phyloP scores from a whole-genome alignment of 2,329 filamentous ascomycete genomes.

The Penicillium griseofulvum region DNA sequence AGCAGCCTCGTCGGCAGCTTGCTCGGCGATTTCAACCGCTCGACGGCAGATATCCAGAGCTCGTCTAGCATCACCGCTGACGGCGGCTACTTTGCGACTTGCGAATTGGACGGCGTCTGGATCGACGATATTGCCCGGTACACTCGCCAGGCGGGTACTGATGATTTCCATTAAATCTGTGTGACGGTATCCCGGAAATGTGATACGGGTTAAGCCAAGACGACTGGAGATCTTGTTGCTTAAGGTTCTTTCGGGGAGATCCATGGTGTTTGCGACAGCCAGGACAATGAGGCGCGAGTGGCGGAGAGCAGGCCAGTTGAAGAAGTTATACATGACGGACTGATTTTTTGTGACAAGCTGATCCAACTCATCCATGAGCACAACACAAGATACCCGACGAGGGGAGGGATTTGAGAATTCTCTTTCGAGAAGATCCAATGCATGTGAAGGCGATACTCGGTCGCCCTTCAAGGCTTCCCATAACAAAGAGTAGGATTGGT shows the following conservation, averaged over 20 bases:
- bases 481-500: conserved; percentile 89
- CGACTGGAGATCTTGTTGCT: conserved; percentile 98
- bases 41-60: conserved; percentile 93
- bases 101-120: conserved; percentile 94
- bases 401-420: conserved; percentile 93
- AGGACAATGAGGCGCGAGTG: conserved; percentile 93
- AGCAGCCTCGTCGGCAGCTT: conserved; percentile 53
- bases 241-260: conserved; percentile 88
- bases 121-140: conserved; percentile 86
- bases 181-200: conserved; percentile 95
- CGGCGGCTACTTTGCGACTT: conserved; percentile 91
- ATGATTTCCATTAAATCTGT: conserved; percentile 98
- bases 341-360: conserved; percentile 98
- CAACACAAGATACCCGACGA: conserved; percentile 87
- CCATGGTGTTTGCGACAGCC: conserved; percentile 98
- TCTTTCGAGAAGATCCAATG: conserved; percentile 82
- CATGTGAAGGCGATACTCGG: conserved; percentile 85
- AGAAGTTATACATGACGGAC: conserved; percentile 99
- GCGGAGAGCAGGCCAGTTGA: conserved; percentile 93
- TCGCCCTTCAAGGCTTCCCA: conserved; percentile 97
- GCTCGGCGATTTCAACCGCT: conserved; percentile 91
- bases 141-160: conserved; percentile 83
- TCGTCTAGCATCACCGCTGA: conserved; percentile 87
- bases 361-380: conserved; percentile 97
- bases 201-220: conserved; percentile 85